phyloP scores from a whole-genome alignment of 495 filamentous ascomycete genomes.

The Hypomontagnella monticulosa region DNA sequence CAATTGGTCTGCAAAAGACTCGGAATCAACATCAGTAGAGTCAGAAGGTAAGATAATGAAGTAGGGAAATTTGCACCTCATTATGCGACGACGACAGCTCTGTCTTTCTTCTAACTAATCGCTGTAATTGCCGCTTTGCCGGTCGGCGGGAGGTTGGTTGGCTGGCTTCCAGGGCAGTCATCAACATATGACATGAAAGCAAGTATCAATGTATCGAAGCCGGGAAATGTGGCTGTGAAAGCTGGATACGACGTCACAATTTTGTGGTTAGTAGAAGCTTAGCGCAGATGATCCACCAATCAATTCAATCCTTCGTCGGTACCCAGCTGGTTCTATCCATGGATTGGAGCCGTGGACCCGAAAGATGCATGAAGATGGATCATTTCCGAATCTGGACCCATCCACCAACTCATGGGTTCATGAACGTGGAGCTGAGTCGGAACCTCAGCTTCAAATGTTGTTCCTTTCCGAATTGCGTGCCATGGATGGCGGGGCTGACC shows the following conservation, averaged over 20 bases:
- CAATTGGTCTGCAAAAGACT: neutral
- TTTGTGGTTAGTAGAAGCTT: slow-evolving; percentile 16
- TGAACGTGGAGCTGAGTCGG: too few relatives aligned
- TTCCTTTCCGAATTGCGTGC: slow-evolving; percentile 16
- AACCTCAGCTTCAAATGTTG: too few relatives aligned
- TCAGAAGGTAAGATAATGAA: neutral
- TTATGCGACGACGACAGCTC: slow-evolving; percentile 1
- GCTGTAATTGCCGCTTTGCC: slow-evolving; percentile 28
- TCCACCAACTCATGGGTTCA: too few relatives aligned
- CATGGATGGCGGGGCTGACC: neutral
- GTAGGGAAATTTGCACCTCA: neutral
- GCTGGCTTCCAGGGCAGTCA: neutral
- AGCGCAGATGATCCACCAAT: slow-evolving; percentile 8
- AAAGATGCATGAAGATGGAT: slow-evolving; percentile 8
- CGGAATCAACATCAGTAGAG: neutral
- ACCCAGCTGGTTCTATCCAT: too few relatives aligned
- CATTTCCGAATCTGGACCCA: too few relatives aligned
- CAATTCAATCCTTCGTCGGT: neutral
- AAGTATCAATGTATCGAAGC: neutral
- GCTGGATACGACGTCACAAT: slow-evolving; percentile 30
- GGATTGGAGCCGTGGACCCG: neutral
- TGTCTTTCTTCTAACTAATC: neutral
- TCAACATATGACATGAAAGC: slow-evolving; percentile 3
- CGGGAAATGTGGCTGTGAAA: slow-evolving; percentile 26
- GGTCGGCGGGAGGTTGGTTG: slow-evolving; percentile 11